These are phyloP conservation scores for Hyaloraphidium curvatum DNA, from an alignment of 192 early-diverging fungal species.

Conservation along the genomic window DNA sequence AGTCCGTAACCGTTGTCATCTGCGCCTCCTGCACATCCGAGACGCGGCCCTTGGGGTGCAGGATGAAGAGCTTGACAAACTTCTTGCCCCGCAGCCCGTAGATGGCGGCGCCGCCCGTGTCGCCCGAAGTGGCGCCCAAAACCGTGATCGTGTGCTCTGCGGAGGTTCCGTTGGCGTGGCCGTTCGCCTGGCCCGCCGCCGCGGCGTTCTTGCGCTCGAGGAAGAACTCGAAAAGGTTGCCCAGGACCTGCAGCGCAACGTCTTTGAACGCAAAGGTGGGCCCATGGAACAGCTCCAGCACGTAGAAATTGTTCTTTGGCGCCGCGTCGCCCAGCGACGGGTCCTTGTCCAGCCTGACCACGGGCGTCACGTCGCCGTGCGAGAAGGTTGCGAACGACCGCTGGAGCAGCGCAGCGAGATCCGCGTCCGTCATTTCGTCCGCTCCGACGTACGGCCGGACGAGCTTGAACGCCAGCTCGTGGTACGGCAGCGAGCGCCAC, in stretches of 20 bases:
- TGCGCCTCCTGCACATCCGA: conserved; percentile 92
- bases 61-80: conserved; percentile 80
- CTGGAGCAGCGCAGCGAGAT: conserved; percentile 44
- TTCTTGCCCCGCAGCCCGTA: conserved; percentile 86
- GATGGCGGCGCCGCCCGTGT: conserved; percentile 96
- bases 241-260: conserved; percentile 87
- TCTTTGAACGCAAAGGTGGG: conserved; percentile 99
- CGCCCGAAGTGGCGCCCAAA: conserved; percentile 87
- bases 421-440: conserved; percentile 49
- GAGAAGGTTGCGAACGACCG: conserved; percentile 65
- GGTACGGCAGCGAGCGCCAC: conserved; percentile 56
- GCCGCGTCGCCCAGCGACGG: background rate
- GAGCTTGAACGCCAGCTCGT: conserved; percentile 63
- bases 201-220: conserved; percentile 47
- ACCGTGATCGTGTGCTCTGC: conserved; percentile 55
- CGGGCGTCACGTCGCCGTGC: conserved; percentile 51
- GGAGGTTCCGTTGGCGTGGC: conserved; percentile 19
- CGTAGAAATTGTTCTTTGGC: conserved; percentile 14
- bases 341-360: conserved; percentile 38
- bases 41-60: conserved; percentile 77
- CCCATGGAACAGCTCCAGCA: conserved; percentile 89
- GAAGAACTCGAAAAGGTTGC: conserved; percentile 97
- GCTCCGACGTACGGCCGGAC: conserved; percentile 66
- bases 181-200: background rate
- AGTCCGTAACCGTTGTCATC: conserved; percentile 90